Conservation (phyloP, 2,329 filamentous ascomycete genomes). For the Xylaria sp. region DNA sequence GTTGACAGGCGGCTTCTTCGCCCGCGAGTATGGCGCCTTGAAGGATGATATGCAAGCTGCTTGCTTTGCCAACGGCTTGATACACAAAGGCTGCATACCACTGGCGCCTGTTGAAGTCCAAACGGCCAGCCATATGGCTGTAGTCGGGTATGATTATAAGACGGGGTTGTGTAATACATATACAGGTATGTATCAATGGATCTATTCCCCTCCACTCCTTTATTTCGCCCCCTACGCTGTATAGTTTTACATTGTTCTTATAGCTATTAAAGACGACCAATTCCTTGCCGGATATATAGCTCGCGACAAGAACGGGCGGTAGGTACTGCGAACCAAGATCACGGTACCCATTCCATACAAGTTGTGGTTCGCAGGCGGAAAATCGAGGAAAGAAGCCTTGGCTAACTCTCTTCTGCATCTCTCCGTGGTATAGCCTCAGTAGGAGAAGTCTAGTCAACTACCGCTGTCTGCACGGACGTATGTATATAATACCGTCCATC, state of each 20-base stretch:
- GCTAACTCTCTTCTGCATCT: not conserved
- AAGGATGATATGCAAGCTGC: constrained; percentile 40
- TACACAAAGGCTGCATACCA: constrained; percentile 48
- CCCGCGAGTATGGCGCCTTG: constrained; percentile 42
- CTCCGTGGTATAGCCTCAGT: constrained; percentile 29
- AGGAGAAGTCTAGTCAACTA: constrained; percentile 32
- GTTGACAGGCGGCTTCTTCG: constrained; percentile 43
- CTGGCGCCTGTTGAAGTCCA: constrained; percentile 28
- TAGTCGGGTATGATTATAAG: constrained; percentile 47
- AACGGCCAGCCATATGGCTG: constrained; percentile 48
- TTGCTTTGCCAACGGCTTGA: constrained; percentile 48
- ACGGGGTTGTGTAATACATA: constrained; percentile 51
- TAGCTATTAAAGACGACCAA: constrained; percentile 44
- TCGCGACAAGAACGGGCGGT: constrained; percentile 51
- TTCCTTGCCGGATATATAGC: constrained; percentile 51
- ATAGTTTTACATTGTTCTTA: not conserved
- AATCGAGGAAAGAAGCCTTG: not conserved
- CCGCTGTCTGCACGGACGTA: not conserved
- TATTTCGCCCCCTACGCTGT: no score
- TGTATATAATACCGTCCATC: constrained; percentile 32
- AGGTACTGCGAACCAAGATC: constrained; percentile 28
- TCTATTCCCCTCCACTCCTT: not conserved
- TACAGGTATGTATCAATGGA: constrained; percentile 48
- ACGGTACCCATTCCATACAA: no score
- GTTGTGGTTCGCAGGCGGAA: not conserved